These are phyloP conservation scores for Xylaria palmicola DNA, from an alignment of 495 filamentous ascomycete species.

Conservation along the genomic window DNA sequence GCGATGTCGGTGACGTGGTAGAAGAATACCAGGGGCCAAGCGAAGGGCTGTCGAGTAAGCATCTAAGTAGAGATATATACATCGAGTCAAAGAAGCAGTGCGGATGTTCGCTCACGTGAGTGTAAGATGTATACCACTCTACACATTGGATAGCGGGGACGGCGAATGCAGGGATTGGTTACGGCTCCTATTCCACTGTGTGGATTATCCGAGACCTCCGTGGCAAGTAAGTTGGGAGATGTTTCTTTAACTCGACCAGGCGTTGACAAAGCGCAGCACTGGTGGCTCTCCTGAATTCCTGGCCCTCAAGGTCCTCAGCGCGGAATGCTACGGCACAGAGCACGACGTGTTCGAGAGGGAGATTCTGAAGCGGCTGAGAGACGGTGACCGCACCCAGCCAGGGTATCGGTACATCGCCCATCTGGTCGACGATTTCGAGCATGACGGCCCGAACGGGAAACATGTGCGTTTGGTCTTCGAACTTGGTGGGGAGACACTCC, in stretches of 20 bases:
- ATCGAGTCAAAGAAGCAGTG: no score
- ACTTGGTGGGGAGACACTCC: background rate
- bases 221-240: background rate
- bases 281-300: background rate
- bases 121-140: no score
- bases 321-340: conserved; percentile 1
- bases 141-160: no score
- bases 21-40: no score
- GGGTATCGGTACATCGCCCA: background rate
- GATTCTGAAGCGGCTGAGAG: background rate
- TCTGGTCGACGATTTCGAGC: conserved; percentile 34
- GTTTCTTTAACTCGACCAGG: no score
- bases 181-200: background rate
- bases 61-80: no score
- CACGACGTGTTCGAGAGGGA: background rate
- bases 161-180: no score
- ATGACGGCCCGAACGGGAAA: conserved; percentile 22
- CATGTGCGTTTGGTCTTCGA: conserved; percentile 39
- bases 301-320: background rate
- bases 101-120: no score
- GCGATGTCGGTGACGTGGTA: no score
- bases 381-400: background rate
- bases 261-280: background rate
- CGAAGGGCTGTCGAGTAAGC: no score
- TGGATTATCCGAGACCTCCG: background rate